Conservation (phyloP, 257 asterid species). For the Nicotiana paniculata region DNA sequence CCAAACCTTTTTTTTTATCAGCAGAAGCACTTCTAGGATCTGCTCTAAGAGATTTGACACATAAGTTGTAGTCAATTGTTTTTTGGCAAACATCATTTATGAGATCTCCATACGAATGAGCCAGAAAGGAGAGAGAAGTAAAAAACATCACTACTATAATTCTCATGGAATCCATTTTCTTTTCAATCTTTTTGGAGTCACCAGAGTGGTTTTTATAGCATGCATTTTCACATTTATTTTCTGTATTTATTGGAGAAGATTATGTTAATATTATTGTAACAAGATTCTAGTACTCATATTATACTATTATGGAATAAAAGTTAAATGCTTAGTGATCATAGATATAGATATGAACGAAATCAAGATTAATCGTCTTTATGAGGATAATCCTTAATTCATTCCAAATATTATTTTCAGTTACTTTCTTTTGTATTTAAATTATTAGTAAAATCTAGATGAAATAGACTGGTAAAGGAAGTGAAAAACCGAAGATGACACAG, state of each 20-base stretch:
- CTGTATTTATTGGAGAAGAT: not conserved
- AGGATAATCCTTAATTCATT: too few relatives aligned
- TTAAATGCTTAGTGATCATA: too few relatives aligned
- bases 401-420: too few relatives aligned
- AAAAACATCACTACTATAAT: not conserved
- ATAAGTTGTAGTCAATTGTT: not conserved
- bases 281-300: not conserved
- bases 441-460: too few relatives aligned
- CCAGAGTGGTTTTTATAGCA: not conserved
- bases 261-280: too few relatives aligned
- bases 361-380: too few relatives aligned
- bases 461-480: too few relatives aligned
- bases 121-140: rapidly evolving
- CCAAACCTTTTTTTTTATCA: not conserved
- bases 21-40: not conserved
- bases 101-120: not conserved
- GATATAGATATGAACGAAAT: not conserved
- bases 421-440: too few relatives aligned
- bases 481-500: too few relatives aligned
- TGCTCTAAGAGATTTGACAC: not conserved
- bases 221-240: not conserved
- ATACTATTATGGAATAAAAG: not conserved
- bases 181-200: not conserved
- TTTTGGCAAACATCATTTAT: not conserved
- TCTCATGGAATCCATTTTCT: not conserved